phyloP scores from a whole-genome alignment of 805 yeast species.

The Nakazawaea siamensis region DNA sequence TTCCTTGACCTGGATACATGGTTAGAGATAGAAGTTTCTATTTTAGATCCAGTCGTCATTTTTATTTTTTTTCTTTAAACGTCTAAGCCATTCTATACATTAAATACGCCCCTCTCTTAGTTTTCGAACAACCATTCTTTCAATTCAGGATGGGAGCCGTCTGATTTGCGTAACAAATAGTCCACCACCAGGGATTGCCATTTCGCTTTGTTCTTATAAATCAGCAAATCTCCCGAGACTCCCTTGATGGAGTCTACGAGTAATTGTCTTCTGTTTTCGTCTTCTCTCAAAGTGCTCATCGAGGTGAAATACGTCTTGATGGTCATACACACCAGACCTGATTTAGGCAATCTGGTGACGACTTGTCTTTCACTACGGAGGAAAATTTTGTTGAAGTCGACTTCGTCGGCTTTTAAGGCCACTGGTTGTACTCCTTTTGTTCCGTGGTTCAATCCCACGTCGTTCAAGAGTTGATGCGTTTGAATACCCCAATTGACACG shows the following conservation, averaged over 20 bases:
- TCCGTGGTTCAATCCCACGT: slow-evolving; percentile 12
- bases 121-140: slow-evolving; percentile 4
- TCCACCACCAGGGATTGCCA: slow-evolving; percentile 41
- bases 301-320: slow-evolving; percentile 44
- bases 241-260: slow-evolving; percentile 47
- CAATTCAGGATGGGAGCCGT: neutral
- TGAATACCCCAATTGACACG: slow-evolving; percentile 60
- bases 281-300: slow-evolving; percentile 28
- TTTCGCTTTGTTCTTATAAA: slow-evolving; percentile 46
- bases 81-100: neutral
- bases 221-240: slow-evolving; percentile 44
- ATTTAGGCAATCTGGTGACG: slow-evolving; percentile 35
- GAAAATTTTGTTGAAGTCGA: slow-evolving; percentile 29
- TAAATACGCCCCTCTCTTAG: no score
- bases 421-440: slow-evolving; percentile 19
- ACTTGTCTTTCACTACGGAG: slow-evolving; percentile 48
- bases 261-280: slow-evolving; percentile 28
- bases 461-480: slow-evolving; percentile 35
- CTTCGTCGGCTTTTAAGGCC: slow-evolving; percentile 21
- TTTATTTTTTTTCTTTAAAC: neutral
- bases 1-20: slow-evolving; percentile 4
- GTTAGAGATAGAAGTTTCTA: neutral
- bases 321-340: slow-evolving; percentile 34
- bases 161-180: slow-evolving; percentile 3
- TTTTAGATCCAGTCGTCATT: neutral